Base-by-base conservation (phyloP, 2,329 filamentous ascomycete genomes). In the Xylaria sp. region DNA sequence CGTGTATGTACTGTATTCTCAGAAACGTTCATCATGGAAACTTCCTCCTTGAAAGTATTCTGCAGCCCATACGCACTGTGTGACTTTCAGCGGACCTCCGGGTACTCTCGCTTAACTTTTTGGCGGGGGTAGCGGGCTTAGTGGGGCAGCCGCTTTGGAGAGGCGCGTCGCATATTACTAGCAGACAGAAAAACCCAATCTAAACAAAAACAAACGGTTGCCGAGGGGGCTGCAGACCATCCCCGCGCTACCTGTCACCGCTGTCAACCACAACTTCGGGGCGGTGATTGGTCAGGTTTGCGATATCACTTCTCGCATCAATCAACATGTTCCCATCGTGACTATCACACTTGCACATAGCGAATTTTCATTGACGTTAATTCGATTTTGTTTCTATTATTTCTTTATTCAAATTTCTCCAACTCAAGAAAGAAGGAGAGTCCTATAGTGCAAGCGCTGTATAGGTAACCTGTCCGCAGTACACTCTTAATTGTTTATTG, bases 121-220 rank as follows among this genome's bases (percentile, higher is more conserved):
- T 69, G 55, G 69, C 60, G 66, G 69, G 73, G 67, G 64, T 48
- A 41, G 62, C 57, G 56, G 69, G 63, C 63, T 1, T 58, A 6
- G 58, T 61, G 58, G 58, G 63, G 44, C 63, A 62, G 54, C 5
- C 31, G 34, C 23, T 34, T 34, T 39, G 59, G 23, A 39, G 20
- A 18, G 4, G 60, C 74, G 73, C 75, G 74, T 73, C 70, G 72
- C 67, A 69, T 28, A 28, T 25, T 25, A 25, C 3, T 28, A 28
- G 28, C 5, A 54, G 55, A 25, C n/a, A 18, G 41, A 46, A 51
- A 57, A 39, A 66, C 20, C 20, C 57, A 61, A 74, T 72, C 69
- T 60, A 78, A 78, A 78, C 77, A 77, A 78, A 77, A 78, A 79
- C 76, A 78, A 79, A 76, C 65, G 39, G 75, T 77, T 77, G 75